These are phyloP conservation scores for Wickerhamiella alocasiicola DNA, from an alignment of 805 yeast genomes.

Conservation along the genomic window DNA sequence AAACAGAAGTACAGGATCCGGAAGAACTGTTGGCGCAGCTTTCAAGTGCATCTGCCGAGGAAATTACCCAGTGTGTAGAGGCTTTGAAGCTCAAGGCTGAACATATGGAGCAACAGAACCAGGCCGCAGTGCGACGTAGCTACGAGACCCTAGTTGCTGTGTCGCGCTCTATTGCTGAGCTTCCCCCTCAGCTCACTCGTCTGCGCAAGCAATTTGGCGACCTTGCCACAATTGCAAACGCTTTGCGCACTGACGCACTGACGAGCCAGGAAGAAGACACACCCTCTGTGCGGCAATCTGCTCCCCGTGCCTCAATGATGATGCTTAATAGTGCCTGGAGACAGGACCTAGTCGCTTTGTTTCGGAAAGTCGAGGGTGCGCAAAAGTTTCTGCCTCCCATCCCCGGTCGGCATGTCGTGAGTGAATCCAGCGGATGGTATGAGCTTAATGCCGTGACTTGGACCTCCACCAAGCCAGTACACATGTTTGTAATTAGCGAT, in stretches of 20 bases:
- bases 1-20: neutral
- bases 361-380: slow-evolving; percentile 83
- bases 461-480: slow-evolving; percentile 65
- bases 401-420: slow-evolving; percentile 69
- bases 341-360: slow-evolving; percentile 51
- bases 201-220: slow-evolving; percentile 50
- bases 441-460: slow-evolving; percentile 78
- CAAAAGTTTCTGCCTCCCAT: slow-evolving; percentile 61
- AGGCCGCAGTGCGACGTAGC: slow-evolving; percentile 22
- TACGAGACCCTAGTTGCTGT: slow-evolving; percentile 26
- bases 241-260: slow-evolving; percentile 51
- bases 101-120: slow-evolving; percentile 18
- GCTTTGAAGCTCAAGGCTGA: slow-evolving; percentile 16
- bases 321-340: slow-evolving; percentile 77
- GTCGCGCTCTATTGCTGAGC: slow-evolving; percentile 42
- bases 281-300: slow-evolving; percentile 12
- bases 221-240: slow-evolving; percentile 45
- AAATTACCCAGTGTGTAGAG: slow-evolving; percentile 16
- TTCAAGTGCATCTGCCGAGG: slow-evolving; percentile 10
- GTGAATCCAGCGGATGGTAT: slow-evolving; percentile 74
- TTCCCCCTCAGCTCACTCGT: slow-evolving; percentile 50
- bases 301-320: slow-evolving; percentile 55
- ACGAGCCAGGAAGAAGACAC: slow-evolving; percentile 8
- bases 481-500: slow-evolving; percentile 67
- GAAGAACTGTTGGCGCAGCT: neutral